phyloP scores from a whole-genome alignment of 176 grass and related monocot genomes.

The Paspalum vaginatum region DNA sequence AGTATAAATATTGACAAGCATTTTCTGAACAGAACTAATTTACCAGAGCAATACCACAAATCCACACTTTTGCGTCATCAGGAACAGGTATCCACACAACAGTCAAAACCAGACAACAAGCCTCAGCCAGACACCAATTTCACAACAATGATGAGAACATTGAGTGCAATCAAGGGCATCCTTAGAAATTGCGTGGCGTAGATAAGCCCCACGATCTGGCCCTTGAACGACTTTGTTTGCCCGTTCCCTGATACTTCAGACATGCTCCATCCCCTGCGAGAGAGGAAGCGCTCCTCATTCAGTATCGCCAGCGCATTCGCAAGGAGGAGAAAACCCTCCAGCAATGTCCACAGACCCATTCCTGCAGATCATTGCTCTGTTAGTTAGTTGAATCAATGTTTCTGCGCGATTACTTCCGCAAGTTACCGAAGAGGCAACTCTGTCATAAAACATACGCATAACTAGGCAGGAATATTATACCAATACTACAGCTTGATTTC shows the following conservation, averaged over 20 bases:
- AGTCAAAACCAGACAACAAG: background rate
- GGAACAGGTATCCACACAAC: constrained; percentile 11
- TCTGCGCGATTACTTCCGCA: background rate
- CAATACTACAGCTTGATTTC: background rate
- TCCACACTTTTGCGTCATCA: constrained; percentile 11
- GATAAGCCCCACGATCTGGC: constrained; percentile 81
- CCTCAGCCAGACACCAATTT: constrained; percentile 78
- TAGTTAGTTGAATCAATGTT: background rate
- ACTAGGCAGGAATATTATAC: background rate
- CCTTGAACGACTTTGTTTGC: constrained; percentile 73
- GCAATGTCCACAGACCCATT: constrained; percentile 78
- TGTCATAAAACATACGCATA: background rate
- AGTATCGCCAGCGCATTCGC: constrained; percentile 81
- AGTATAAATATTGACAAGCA: background rate
- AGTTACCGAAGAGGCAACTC: background rate
- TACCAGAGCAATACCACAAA: constrained; percentile 14
- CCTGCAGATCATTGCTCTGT: constrained; percentile 39
- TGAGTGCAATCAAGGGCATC: constrained; percentile 81
- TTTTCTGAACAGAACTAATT: constrained; percentile 19
- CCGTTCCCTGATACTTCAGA: constrained; percentile 74
- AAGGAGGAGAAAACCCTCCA: constrained; percentile 73
- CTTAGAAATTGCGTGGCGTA: constrained; percentile 73
- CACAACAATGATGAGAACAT: constrained; percentile 78
- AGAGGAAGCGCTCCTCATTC: constrained; percentile 81
- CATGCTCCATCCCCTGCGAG: constrained; percentile 83